Evolutionary conservation across 768 basidiomycete species (phyloP).

Genomic region (Amanita thiersii): DNA sequence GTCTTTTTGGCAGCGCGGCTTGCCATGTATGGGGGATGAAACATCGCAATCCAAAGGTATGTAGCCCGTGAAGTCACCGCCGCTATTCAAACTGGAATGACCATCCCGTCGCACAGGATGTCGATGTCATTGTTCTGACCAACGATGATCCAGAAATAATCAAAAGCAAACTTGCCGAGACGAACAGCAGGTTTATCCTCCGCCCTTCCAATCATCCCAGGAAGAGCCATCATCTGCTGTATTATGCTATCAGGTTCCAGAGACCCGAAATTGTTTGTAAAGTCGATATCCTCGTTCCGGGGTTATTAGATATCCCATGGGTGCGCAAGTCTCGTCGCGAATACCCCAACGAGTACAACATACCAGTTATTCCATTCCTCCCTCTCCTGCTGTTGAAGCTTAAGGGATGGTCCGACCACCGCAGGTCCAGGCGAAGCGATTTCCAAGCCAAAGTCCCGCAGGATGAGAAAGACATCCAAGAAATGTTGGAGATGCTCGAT

Average conservation of each 20-base stretch:
- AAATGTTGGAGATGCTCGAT: slow-evolving; percentile 30
- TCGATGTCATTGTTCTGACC: slow-evolving; percentile 8
- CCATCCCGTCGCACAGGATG: slow-evolving; percentile 9
- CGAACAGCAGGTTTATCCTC: slow-evolving; percentile 6
- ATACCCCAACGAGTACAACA: slow-evolving; percentile 13
- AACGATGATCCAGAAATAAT: slow-evolving; percentile 2
- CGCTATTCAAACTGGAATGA: neutral
- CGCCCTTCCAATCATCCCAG: slow-evolving; percentile 1
- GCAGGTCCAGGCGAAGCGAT: slow-evolving; percentile 19
- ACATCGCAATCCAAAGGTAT: slow-evolving; percentile 12
- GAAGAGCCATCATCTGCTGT: slow-evolving; percentile 3
- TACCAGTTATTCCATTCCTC: slow-evolving; percentile 31
- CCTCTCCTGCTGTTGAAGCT: slow-evolving; percentile 32
- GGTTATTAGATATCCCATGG: slow-evolving; percentile 26
- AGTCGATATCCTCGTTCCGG: slow-evolving; percentile 29
- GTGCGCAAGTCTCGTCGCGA: slow-evolving; percentile 18
- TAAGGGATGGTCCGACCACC: slow-evolving; percentile 34
- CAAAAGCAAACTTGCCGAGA: slow-evolving; percentile 2
- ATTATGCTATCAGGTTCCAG: neutral
- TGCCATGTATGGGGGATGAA: slow-evolving; percentile 12
- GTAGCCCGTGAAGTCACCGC: slow-evolving; percentile 9
- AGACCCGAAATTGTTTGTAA: slow-evolving; percentile 10
- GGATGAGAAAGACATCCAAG: slow-evolving; percentile 32
- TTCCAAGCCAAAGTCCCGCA: slow-evolving; percentile 27
- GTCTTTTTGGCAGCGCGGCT: slow-evolving; percentile 13